Evolutionary conservation across 1,139 yeast species (phyloP), one percentile per base, ranked within the genome.

Genomic region (Pneumocystis murina): DNA sequence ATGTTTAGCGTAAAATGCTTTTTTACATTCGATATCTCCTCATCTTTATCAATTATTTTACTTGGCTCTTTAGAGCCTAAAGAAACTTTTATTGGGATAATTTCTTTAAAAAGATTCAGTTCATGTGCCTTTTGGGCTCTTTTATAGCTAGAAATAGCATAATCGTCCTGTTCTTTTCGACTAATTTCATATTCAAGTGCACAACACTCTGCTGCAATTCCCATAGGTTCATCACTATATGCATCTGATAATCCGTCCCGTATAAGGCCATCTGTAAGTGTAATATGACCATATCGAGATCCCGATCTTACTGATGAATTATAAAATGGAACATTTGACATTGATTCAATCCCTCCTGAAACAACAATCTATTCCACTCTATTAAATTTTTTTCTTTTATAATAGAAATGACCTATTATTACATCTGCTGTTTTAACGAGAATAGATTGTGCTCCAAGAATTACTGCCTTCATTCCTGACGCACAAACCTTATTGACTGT

Each of bases 401-500:
- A 36, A 33, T 38, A 40, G n/a, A 58, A 59, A 33, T 35, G 39
- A 12, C 33, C 1, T 20, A 20, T 12, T 16, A 24, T 48, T 54
- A 60, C 63, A 33, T 90, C 97, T 64, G 96, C 95, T 69, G 83
- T 80, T 64, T 97, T 97, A 70, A 95, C 82, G 72, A 87, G 77
- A 72, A 92, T 91, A 67, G 92, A 78, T 78, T 91, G 97, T 61
- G 97, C 92, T 68, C 90, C 97, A 68, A 86, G 77, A 71, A 91
- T 89, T 71, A 88, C 83, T 58, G 96, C 84, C 79, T 92, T 92
- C 84, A 91, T 80, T 69, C 97, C 97, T 24, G 96, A 87, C 59
- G 98, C 97, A 80, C 98, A 92, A 65, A 92, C 97, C 79, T 92
- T 92, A 82, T 92, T 92, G 70, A 92, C 82, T 64, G 97, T 86